A percentile compares a stretch with the other conserved stretches of the same genome.
Conservation (phyloP, 257 asterid genomes). For the Anisodus acutangulus region DNA sequence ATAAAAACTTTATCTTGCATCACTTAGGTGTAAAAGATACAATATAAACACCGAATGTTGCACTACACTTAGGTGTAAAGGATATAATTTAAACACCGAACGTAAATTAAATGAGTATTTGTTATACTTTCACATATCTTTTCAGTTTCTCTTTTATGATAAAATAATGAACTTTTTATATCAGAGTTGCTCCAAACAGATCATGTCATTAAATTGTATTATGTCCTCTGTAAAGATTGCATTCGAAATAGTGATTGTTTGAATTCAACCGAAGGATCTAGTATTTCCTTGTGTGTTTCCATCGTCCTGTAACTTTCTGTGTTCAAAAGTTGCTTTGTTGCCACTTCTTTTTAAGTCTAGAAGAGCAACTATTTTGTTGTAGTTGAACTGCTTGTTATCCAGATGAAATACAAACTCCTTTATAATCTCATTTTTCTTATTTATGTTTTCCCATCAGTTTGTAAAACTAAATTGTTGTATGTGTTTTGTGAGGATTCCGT, state of each 20-base stretch:
- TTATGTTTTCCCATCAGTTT: not conserved
- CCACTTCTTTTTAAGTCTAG: not conserved
- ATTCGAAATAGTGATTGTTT: not conserved
- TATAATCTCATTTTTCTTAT: not conserved
- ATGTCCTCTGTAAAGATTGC: not conserved
- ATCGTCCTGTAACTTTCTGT: not conserved
- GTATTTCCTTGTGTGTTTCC: not conserved
- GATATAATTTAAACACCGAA: not conserved
- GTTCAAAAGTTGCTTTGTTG: not conserved
- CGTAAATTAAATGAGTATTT: not conserved
- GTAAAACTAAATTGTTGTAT: not conserved
- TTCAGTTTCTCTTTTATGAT: not conserved
- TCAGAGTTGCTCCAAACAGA: not conserved
- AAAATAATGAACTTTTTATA: not conserved
- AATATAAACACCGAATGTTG: too few relatives aligned
- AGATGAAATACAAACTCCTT: not conserved
- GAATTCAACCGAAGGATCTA: not conserved
- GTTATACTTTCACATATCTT: not conserved
- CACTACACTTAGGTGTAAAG: not conserved
- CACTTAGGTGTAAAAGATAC: not conserved
- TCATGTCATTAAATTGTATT: not conserved
- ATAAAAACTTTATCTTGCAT: not conserved
- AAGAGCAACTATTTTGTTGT: not conserved
- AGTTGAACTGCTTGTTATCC: conserved; percentile 24
- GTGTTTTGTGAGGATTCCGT: not conserved